Conservation (phyloP, 352 stramenopile genomes). For the Saprolegnia diclina region DNA sequence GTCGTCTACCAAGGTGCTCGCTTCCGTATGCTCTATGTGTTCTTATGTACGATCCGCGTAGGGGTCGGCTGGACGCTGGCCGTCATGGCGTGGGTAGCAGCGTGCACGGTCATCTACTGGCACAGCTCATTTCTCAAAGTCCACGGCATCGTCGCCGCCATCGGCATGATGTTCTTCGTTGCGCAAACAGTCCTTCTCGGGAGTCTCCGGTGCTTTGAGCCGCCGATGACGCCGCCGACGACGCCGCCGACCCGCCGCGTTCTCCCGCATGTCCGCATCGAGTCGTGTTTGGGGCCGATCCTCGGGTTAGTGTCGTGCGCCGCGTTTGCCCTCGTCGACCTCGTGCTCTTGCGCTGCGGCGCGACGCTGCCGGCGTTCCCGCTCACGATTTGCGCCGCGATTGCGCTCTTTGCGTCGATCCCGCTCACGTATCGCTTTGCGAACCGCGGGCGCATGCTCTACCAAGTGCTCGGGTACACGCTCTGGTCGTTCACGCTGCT, state of each 20-base stretch:
- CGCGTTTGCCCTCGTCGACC: conserved; percentile 47
- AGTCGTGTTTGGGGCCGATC: conserved; percentile 34
- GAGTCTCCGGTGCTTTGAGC: conserved; percentile 39
- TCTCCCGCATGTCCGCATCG: neutral
- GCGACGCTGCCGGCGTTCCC: conserved; percentile 44
- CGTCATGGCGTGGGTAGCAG: conserved; percentile 36
- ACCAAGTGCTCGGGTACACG: conserved; percentile 43
- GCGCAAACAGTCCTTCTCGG: conserved; percentile 38
- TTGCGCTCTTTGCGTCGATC: conserved; percentile 50
- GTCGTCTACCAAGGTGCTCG: conserved; percentile 38
- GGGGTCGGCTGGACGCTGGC: conserved; percentile 47
- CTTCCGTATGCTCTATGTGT: neutral
- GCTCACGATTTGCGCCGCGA: conserved; percentile 39
- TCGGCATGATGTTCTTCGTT: conserved; percentile 38
- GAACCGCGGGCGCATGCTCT: conserved; percentile 44
- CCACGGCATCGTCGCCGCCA: conserved; percentile 39
- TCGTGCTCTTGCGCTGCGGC: conserved; percentile 41
- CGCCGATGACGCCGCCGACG: neutral
- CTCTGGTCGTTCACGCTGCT: conserved; percentile 58
- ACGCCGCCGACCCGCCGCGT: neutral
- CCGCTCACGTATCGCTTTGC: conserved; percentile 46
- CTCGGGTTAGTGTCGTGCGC: conserved; percentile 39
- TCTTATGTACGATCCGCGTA: neutral
- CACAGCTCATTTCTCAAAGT: conserved; percentile 43
- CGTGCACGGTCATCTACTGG: conserved; percentile 45